Evolutionary conservation across 805 yeast species (phyloP), one percentile per base, ranked within the genome.

Genomic region (Pichia nakasei): DNA sequence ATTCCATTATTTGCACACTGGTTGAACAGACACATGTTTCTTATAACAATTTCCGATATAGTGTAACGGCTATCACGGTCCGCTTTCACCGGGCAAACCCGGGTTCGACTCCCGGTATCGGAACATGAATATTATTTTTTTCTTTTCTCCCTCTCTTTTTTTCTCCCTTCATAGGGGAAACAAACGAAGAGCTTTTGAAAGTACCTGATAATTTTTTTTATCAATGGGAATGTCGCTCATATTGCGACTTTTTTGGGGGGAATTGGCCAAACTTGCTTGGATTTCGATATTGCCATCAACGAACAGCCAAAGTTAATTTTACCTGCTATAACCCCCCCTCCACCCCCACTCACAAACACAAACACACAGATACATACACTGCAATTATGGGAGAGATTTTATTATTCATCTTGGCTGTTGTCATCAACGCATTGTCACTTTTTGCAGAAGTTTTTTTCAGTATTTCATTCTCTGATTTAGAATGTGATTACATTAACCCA

Each of bases 401-500:
- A 68, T 70, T 80, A 53, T 83, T 82, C 61, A 80, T 83, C 48
- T 68, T 78, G 54, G 86, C 96, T 9, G 95, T 89, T 37, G 61
- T 89, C 47, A 73, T 82, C 50, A 91, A 91, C 66, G 93, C 95
- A 47, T 76, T 84, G 55, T 87, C 85, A 73, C 72, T 91, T 67
- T 88, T 91, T 61, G 72, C 85, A 34, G 97, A 89, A 69, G 97
- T 89, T 45, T 93, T 85, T 65, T 89, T 89, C 75, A 87, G 96
- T 40, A 88, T 89, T 66, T 80, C 88, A 82, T 91, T 85, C 71
- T 85, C 95, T 52, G 97, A 89, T 67, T 74, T 89, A 64, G 97
- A 86, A 66, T 81, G 89, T 59, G 98, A 93, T 66, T 93, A 91
- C 72, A 89, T 91, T 69, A 93, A 91, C 65, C 97, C 97, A 45